Conservation (phyloP, 495 filamentous ascomycete species). For the Melanomma pulvis-pyrius region DNA sequence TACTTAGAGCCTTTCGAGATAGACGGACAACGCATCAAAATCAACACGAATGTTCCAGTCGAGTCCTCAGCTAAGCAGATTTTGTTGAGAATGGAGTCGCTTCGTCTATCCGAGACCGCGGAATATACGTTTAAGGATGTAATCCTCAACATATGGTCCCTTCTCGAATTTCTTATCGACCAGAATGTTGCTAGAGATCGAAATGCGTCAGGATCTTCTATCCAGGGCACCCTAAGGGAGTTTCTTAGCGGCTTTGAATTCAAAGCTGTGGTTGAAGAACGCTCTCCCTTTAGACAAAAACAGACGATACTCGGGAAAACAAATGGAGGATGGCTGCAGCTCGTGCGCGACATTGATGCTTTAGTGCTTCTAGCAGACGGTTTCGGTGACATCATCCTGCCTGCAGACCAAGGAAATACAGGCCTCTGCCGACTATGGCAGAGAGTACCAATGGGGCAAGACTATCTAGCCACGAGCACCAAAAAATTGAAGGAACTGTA, state of each 20-base stretch:
- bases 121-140: constrained; percentile 34
- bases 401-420: background rate
- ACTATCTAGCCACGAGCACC: constrained; percentile 33
- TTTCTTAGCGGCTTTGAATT: constrained; percentile 36
- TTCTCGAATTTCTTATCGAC: constrained; percentile 36
- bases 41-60: background rate
- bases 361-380: constrained; percentile 38
- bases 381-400: constrained; percentile 37
- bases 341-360: constrained; percentile 36
- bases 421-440: constrained; percentile 30
- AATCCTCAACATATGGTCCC: constrained; percentile 37
- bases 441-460: constrained; percentile 31
- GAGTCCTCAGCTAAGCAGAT: background rate
- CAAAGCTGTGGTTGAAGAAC: constrained; percentile 33
- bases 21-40: constrained; percentile 7
- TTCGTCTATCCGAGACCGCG: constrained; percentile 7
- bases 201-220: constrained; percentile 6
- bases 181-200: constrained; percentile 16
- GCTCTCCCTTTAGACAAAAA: constrained; percentile 21
- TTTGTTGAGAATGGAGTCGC: background rate
- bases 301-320: constrained; percentile 19
- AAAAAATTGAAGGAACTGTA: constrained; percentile 32
- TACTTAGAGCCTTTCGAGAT: constrained; percentile 21
- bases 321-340: constrained; percentile 34
- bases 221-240: constrained; percentile 10